Conservation (phyloP, 164 flowering plant genomes). For the Echeveria elegans region DNA sequence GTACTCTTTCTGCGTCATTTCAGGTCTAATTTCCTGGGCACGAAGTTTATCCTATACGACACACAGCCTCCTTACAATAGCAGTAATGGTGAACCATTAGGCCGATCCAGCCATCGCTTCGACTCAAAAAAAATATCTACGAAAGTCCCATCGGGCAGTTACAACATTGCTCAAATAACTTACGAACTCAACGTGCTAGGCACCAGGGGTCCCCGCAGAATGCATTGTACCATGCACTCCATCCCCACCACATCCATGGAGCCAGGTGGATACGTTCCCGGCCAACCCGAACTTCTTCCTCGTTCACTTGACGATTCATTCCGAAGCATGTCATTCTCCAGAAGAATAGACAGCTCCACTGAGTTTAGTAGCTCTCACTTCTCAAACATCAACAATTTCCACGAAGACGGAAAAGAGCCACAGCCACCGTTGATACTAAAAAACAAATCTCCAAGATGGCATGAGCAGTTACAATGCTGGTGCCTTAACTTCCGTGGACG, state of each 20-base stretch:
- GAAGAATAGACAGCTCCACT: no score
- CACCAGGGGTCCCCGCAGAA: slow-evolving; percentile 6
- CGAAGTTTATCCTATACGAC: slow-evolving; percentile 6
- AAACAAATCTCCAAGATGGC: no score
- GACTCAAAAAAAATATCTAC: slow-evolving; percentile 5
- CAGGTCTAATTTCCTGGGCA: slow-evolving; percentile 8
- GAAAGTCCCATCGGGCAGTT: slow-evolving; percentile 2
- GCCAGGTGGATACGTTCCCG: neutral
- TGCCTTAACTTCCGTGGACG: no score
- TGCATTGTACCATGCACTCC: slow-evolving; percentile 6
- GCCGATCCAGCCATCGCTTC: slow-evolving; percentile 6
- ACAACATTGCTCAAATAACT: no score
- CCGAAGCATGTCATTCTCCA: no score
- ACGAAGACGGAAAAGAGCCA: neutral
- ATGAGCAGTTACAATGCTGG: no score
- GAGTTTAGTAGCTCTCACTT: slow-evolving; percentile 4
- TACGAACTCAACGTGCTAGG: no score
- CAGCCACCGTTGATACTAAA: neutral
- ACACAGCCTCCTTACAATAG: slow-evolving; percentile 5
- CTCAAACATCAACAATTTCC: neutral
- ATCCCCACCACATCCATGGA: neutral
- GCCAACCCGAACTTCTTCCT: no score
- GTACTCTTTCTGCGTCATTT: neutral
- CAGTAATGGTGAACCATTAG: neutral
- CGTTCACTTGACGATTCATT: no score